Base-by-base conservation (phyloP, 495 filamentous ascomycete genomes). In the Bombardia bombarda region DNA sequence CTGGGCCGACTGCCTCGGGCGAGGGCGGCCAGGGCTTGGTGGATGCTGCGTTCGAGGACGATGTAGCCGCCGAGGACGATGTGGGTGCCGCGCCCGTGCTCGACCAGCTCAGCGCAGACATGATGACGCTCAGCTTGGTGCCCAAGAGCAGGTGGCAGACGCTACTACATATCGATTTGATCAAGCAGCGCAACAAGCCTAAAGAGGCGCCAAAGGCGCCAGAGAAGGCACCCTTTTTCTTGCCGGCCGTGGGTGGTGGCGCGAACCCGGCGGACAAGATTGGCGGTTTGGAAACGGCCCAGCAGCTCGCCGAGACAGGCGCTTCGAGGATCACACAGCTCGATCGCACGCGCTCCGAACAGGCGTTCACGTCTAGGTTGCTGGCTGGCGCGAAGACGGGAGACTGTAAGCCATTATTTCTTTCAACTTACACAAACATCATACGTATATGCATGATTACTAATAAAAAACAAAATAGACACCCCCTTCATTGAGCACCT, bases 161-260 rank as follows among this genome's bases (percentile, higher is more conserved):
- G 6, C 68, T 99, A 9, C 67, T 97, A 42, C 83, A 97, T 53
- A 75, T 99, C 5, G 90, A 97, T 53, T 63, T 84, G 31, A 92
- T 99, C 59, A 86, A 82, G 61, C 78, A 84, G 64, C 87, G 92
- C 40, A 99, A 99, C 66, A 95, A 90, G 63, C 93, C 92, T 5
- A 90, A 79, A 50, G 86, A 94, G 63, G 74, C 88, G 1, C 88
- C 89, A 20, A 95, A 97, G 68, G 74, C 78, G 3, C 92, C 93
- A 3, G 84, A 95, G 57, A 95, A 92, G 56, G 89, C 92, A 0
- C 92, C 92, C 1, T 99, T 99, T 67, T 99, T 97, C 69, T 71
- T 99, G 12, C 86, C 89, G 9, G 83, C 86, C 1, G 63, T 86
- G 9, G 64, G 68, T 3, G 69, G 65, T 1, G 28, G 25, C 3